Evolutionary conservation across 345 rosid genomes (phyloP).

Genomic region (Melaleuca alternifolia): DNA sequence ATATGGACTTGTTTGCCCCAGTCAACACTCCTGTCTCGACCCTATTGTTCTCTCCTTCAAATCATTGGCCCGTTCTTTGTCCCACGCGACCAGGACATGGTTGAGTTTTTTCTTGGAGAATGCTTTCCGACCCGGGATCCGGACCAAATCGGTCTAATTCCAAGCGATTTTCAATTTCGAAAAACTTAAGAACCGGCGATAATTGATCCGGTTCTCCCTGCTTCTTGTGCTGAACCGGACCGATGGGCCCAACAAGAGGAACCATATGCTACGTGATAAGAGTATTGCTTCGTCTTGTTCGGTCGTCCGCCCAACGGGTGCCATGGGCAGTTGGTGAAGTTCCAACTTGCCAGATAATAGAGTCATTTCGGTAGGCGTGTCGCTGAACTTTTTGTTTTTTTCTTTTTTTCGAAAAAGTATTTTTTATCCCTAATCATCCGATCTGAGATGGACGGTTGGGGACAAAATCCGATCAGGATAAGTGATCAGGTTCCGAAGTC

Average conservation of each 20-base stretch:
- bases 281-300: neutral
- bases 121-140: neutral
- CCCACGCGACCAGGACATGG: neutral
- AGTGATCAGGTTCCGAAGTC: too few relatives aligned
- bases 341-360: neutral
- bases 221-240: neutral
- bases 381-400: too few relatives aligned
- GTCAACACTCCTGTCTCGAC: neutral
- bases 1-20: neutral
- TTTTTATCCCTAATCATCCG: too few relatives aligned
- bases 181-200: neutral
- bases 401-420: too few relatives aligned
- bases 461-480: too few relatives aligned
- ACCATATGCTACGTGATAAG: rapidly evolving
- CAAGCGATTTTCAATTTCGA: rapidly evolving
- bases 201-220: rapidly evolving
- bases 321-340: neutral
- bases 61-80: neutral
- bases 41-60: neutral
- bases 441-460: too few relatives aligned
- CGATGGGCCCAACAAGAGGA: neutral
- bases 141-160: neutral
- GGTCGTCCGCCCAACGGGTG: neutral
- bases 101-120: rapidly evolving
- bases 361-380: neutral